Evolutionary conservation across 1,284 basidiomycete genomes (phyloP), one percentile per base, ranked within the genome.

Genomic region (Dichomitus squalens): DNA sequence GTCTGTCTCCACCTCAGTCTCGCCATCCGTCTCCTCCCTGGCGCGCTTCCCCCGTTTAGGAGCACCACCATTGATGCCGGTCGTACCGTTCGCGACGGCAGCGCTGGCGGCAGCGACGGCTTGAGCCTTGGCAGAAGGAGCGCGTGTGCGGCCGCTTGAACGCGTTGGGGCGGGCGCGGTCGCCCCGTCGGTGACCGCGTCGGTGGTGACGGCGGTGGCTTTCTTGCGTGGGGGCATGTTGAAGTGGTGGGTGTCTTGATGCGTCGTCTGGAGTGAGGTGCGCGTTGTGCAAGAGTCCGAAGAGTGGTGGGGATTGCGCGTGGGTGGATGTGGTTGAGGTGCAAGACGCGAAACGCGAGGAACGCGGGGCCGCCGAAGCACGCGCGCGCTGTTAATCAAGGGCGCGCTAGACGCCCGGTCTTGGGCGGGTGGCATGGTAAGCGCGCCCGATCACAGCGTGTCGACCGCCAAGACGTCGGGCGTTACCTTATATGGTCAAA

Each of bases 191-290:
- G 33, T 49, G 61, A 66, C 53, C 29, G 59, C 29, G 23, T 31
- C 47, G 55, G 56, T 52, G 58, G 57, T 49, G 53, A 55, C 41
- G 11, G 63, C 31, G 11, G 61, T 47, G 29, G 64, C 52, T 60
- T 73, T 74, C 68, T 72, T 74, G 41, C 72, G 60, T 9, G 72
- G 71, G 34, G 72, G 69, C 73, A 73, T 73, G 7, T 44, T 34
- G 16, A 38, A 2, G 11, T 1, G 16, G 7, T 41, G 21, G 12
- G 21, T 23, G 39, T 41, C 31, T 29, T 48, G 33, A 12, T 11
- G 25, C 18, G 50, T 47, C 29, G 49, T 52, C 23, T 44, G 27
- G 48, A 29, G 52, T n/a, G 38, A n/a, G n/a, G n/a, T n/a, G 16
- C n/a, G 11, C 14, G 27, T 14, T 5, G 33, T 8, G 11, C 20